Conservation (phyloP, 768 basidiomycete species). For the Boletus eberwhitei region DNA sequence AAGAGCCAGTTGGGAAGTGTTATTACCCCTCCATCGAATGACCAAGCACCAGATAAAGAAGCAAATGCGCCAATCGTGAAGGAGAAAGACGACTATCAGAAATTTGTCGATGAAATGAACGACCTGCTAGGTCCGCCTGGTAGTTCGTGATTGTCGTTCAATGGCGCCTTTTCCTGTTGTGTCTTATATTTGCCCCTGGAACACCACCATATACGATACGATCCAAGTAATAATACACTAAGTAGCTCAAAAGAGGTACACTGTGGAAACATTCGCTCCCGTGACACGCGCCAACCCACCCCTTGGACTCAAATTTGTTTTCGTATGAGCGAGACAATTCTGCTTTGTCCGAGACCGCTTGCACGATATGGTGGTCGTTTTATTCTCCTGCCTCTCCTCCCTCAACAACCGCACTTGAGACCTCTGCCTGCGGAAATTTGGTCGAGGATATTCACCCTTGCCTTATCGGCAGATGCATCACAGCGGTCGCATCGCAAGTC, state of each 20-base stretch:
- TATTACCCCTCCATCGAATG: constrained; percentile 20
- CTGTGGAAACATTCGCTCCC: neutral
- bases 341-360: constrained; percentile 68
- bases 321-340: constrained; percentile 39
- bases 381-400: constrained; percentile 67
- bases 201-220: neutral
- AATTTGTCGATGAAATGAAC: constrained; percentile 73
- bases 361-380: constrained; percentile 56
- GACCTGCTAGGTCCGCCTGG: constrained; percentile 48
- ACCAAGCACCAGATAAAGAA: constrained; percentile 15
- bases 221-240: neutral
- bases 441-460: constrained; percentile 53
- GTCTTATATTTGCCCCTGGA: neutral
- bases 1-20: constrained; percentile 56
- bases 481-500: constrained; percentile 5
- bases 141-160: constrained; percentile 7
- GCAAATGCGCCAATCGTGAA: constrained; percentile 32
- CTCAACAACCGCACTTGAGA: constrained; percentile 46
- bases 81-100: constrained; percentile 67
- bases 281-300: neutral
- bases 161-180: neutral
- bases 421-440: constrained; percentile 71
- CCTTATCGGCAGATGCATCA: constrained; percentile 18
- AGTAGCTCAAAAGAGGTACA: neutral
- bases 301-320: neutral